Conservation (phyloP, 225 moss, liverwort and hornwort species). For the Physcomitrium patens region DNA sequence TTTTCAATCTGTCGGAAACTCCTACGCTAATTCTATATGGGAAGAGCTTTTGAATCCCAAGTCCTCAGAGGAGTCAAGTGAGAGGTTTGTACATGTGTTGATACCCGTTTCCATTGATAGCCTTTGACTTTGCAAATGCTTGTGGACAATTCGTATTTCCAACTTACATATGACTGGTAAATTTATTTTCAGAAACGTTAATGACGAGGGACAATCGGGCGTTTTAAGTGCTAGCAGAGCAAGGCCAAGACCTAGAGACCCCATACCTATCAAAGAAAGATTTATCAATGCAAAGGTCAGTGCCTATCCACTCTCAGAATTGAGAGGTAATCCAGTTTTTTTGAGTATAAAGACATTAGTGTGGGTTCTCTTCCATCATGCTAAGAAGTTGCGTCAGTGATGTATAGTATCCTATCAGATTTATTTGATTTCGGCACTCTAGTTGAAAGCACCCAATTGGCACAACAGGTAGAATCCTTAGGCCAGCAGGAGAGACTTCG, state of each 20-base stretch:
- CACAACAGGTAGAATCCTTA: not conserved
- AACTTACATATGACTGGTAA: slow-evolving; percentile 9
- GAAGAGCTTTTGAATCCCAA: slow-evolving; percentile 69
- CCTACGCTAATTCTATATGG: slow-evolving; percentile 90
- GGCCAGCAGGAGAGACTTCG: slow-evolving; percentile 4
- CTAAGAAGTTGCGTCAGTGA: not conserved
- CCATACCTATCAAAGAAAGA: slow-evolving; percentile 81
- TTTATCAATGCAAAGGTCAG: slow-evolving; percentile 82
- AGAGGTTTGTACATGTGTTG: slow-evolving; percentile 44
- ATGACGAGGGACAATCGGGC: slow-evolving; percentile 45
- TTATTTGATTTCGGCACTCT: slow-evolving; percentile 16
- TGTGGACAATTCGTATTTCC: slow-evolving; percentile 11
- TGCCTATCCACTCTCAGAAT: not conserved
- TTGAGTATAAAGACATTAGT: not conserved
- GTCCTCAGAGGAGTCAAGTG: slow-evolving; percentile 40
- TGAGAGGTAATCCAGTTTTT: not conserved
- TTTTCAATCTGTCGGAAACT: slow-evolving; percentile 89
- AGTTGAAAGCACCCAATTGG: not conserved
- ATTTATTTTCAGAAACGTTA: slow-evolving; percentile 43
- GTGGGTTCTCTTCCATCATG: not conserved
- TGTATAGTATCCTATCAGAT: not conserved
- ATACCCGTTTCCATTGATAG: slow-evolving; percentile 17
- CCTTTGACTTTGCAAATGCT: slow-evolving; percentile 2
- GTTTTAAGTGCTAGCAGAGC: slow-evolving; percentile 38
- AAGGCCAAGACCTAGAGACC: slow-evolving; percentile 83